Percentiles rank a stretch among this genome's conserved stretches.
Evolutionary conservation across 2,329 filamentous ascomycete species (phyloP).

Genomic region (Dichotomopilus funicola): DNA sequence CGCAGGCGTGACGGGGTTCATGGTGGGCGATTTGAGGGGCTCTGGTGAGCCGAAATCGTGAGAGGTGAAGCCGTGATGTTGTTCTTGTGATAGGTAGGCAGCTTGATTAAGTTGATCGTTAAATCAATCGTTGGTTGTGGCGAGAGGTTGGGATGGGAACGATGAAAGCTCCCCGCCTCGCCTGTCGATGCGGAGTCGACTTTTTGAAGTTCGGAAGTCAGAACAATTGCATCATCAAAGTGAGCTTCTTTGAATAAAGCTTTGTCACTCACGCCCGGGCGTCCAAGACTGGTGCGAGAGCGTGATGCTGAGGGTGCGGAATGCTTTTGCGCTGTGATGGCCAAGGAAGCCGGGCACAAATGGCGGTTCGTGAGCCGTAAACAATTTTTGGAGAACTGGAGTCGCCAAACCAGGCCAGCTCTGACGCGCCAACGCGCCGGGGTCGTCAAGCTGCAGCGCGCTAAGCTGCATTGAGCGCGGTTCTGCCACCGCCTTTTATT

Average conservation of each 20-base stretch:
- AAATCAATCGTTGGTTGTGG: too few species aligned
- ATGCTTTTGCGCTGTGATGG: slow-evolving; percentile 7
- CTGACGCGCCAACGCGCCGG: slow-evolving; percentile 22
- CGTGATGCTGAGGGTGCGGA: slow-evolving; percentile 7
- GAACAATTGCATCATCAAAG: slow-evolving; percentile 16
- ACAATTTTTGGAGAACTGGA: slow-evolving; percentile 29
- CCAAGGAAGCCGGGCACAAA: slow-evolving; percentile 12
- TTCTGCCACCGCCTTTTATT: slow-evolving; percentile 17
- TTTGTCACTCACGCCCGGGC: slow-evolving; percentile 3
- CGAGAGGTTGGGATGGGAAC: background rate
- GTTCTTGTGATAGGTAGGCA: background rate
- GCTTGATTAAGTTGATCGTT: too few species aligned
- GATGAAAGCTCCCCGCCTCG: slow-evolving; percentile 6
- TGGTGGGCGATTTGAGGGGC: slow-evolving; percentile 25
- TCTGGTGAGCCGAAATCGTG: slow-evolving; percentile 3
- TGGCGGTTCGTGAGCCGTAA: slow-evolving; percentile 23
- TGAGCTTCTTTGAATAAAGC: background rate
- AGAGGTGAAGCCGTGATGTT: background rate
- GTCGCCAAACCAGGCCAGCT: slow-evolving; percentile 16
- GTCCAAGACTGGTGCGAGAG: background rate
- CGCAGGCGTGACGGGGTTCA: slow-evolving; percentile 61
- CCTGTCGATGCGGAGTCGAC: slow-evolving; percentile 11
- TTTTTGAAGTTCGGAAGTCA: slow-evolving; percentile 6
- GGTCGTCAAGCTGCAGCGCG: slow-evolving; percentile 7
- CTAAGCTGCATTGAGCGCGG: slow-evolving; percentile 14